Conservation (phyloP, 306 rosid genomes). For the Cicer judaicum region DNA sequence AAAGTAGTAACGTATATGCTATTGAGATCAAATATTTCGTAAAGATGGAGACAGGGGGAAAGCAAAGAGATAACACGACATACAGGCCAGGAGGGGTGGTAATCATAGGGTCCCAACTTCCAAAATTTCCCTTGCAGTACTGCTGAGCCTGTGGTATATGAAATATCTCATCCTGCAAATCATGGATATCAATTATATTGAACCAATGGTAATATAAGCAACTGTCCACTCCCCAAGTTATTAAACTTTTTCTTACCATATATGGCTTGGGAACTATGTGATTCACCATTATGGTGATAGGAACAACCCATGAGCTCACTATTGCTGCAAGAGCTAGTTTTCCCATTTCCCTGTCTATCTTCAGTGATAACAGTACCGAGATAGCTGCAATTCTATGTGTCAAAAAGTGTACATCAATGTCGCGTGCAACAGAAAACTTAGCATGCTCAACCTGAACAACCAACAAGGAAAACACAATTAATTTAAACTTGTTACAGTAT, state of each 20-base stretch:
- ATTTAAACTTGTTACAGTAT: neutral
- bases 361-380: constrained; percentile 16
- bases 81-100: constrained; percentile 98
- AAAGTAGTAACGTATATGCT: constrained; percentile 21
- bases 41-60: neutral
- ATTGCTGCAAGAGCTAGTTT: constrained; percentile 65
- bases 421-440: constrained; percentile 19
- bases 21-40: neutral
- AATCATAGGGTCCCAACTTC: constrained; percentile 98
- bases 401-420: constrained; percentile 9
- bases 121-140: constrained; percentile 79
- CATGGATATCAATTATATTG: constrained; percentile 5
- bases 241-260: constrained; percentile 61
- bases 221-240: neutral
- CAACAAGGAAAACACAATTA: neutral
- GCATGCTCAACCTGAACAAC: constrained; percentile 33
- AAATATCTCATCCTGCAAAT: constrained; percentile 92
- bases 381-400: constrained; percentile 5
- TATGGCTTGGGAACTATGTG: constrained; percentile 76
- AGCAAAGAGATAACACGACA: constrained; percentile 42
- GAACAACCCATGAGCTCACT: constrained; percentile 81
- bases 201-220: constrained; percentile 10
- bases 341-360: constrained; percentile 60
- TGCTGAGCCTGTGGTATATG: constrained; percentile 82
- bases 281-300: constrained; percentile 66